Conservation (phyloP, 2,329 filamentous ascomycete genomes). For the Trichophyton benhamiae region DNA sequence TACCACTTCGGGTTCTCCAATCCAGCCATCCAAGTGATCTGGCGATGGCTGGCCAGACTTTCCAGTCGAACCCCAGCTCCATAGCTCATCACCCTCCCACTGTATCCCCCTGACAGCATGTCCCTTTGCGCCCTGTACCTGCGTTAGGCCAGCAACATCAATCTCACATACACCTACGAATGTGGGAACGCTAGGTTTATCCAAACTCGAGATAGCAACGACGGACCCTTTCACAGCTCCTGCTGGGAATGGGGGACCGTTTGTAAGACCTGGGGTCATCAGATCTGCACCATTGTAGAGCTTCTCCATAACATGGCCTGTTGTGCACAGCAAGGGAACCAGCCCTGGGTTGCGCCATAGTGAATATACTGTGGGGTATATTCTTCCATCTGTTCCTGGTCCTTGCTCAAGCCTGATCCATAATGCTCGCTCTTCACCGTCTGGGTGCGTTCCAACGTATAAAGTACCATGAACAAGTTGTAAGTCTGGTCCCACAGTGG, state of each 20-base stretch:
- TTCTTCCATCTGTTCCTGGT: constrained; percentile 28
- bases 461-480: constrained; percentile 51
- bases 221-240: constrained; percentile 48
- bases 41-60: constrained; percentile 43
- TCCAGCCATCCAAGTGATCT: constrained; percentile 42
- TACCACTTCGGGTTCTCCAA: constrained; percentile 21
- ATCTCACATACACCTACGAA: constrained; percentile 55
- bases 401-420: constrained; percentile 53
- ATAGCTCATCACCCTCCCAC: constrained; percentile 59
- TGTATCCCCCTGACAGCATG: constrained; percentile 54
- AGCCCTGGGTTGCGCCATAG: constrained; percentile 52
- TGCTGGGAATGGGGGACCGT: constrained; percentile 51
- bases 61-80: constrained; percentile 47
- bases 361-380: constrained; percentile 48
- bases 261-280: constrained; percentile 55
- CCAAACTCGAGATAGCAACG: constrained; percentile 50
- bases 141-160: constrained; percentile 43
- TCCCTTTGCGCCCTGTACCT: constrained; percentile 49
- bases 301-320: constrained; percentile 47
- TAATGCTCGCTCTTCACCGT: constrained; percentile 46
- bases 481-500: constrained; percentile 50
- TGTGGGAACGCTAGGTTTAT: constrained; percentile 48
- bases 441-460: constrained; percentile 49
- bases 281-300: constrained; percentile 53
- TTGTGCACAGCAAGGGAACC: constrained; percentile 52